Evolutionary conservation across 2,329 filamentous ascomycete genomes (phyloP).

Genomic region (Epichloe glyceriae): DNA sequence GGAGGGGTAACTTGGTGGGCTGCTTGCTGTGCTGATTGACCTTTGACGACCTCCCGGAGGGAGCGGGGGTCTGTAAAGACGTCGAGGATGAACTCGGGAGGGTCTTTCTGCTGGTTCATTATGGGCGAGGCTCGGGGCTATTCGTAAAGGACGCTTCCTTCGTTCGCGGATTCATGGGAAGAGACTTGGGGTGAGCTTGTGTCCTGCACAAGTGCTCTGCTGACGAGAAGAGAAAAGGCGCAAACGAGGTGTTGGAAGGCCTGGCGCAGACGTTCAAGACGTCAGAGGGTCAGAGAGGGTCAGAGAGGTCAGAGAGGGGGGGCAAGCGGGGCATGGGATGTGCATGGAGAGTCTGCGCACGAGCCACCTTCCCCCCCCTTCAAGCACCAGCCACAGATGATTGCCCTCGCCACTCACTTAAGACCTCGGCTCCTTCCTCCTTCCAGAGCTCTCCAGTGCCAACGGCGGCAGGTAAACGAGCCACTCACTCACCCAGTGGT

Average conservation of each 20-base stretch:
- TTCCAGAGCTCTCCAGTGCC: no score
- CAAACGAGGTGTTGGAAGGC: neutral
- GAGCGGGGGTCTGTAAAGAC: constrained; percentile 84
- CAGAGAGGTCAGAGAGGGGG: no score
- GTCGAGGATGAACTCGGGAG: constrained; percentile 85
- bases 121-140: neutral
- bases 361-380: no score
- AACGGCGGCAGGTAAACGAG: no score
- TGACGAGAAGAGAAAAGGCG: neutral
- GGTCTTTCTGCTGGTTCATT: constrained; percentile 37
- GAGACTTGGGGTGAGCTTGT: neutral
- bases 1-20: neutral
- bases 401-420: no score
- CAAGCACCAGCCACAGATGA: no score
- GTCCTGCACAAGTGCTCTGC: neutral
- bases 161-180: neutral
- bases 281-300: neutral
- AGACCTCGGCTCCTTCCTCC: no score
- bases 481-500: no score
- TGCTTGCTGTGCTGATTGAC: constrained; percentile 29
- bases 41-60: constrained; percentile 87
- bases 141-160: no score
- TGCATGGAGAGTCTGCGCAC: no score
- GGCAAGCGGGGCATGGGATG: neutral
- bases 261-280: neutral